Base-by-base conservation (phyloP, 768 basidiomycete species). In the Agaricus subrufescens region DNA sequence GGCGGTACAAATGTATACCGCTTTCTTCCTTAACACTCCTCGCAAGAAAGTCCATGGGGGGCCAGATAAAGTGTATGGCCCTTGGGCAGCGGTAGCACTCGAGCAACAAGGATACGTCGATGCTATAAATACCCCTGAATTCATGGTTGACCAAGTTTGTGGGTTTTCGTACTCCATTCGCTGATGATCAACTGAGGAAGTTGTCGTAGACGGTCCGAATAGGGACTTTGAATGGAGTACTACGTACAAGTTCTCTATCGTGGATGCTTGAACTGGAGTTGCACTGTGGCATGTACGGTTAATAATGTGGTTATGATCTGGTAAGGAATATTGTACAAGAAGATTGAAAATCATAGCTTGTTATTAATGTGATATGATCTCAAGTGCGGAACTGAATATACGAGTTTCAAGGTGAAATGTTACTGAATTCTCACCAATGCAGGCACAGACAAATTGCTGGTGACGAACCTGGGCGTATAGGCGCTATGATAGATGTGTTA, bases 121-220 rank as follows among this genome's bases (percentile, higher is more conserved):
- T 62, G 81, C 80, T 10, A 80, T 83, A 52, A 80, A 83, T 58
- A 79, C 75, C 4, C 81, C 81, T 0, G 75, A 82, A 63, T 83
- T 78, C 78, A 67, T 68, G 15, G 70, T 80, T 2, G 73, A 82
- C 63, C 78, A 81, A 60, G 80, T 82, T 46, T 78, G 78, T 81
- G 59, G 61, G 79, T 71, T 34, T 34, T 51, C 29, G 50, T 30
- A n/a, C 46, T 23, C 25, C 15, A 3, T 29, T 25, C 11, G 34
- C 1, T 53, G 50, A 19, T 46, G 26, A 59, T 38, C 14, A 51
- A 19, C 27, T 38, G 3, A 37, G 11, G 5, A 2, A 12, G 7
- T 46, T 25, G 11, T 39, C 30, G 29, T 56, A 78, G 78, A 81
- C 64, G 63, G 69, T 46, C 75, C 77, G 0, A 73, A 68, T 15